A percentile compares a stretch with the other conserved stretches of the same genome.
These are phyloP conservation scores for Conoideocrella luteorostrata DNA, from an alignment of 2,329 filamentous ascomycete species.

Conservation along the genomic window DNA sequence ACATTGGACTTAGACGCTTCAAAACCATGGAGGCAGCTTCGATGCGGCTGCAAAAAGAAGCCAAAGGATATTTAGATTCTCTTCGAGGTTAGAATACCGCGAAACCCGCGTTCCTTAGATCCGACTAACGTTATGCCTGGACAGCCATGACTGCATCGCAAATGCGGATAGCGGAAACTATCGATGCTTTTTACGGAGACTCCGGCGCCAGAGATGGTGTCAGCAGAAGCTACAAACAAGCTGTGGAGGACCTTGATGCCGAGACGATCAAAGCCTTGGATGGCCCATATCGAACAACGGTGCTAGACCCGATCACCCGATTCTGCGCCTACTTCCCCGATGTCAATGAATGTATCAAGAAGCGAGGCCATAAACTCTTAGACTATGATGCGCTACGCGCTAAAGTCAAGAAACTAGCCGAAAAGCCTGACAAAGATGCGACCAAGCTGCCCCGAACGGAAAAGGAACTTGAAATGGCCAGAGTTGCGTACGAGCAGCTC, in stretches of 20 bases:
- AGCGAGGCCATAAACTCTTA: conserved; percentile 95
- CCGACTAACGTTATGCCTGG: background rate
- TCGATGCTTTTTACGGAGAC: conserved; percentile 98
- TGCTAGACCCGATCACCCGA: conserved; percentile 88
- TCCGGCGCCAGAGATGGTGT: conserved; percentile 92
- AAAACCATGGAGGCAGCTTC: conserved; percentile 95
- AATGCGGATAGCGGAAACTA: conserved; percentile 98
- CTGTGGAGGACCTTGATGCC: conserved; percentile 92
- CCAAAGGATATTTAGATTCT: conserved; percentile 95
- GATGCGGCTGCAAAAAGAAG: conserved; percentile 89
- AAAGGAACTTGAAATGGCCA: conserved; percentile 93
- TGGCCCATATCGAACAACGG: conserved; percentile 88
- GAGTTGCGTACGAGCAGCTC: conserved; percentile 87
- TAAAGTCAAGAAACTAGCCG: conserved; percentile 92
- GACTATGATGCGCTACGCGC: conserved; percentile 95
- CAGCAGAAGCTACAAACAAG: conserved; percentile 94
- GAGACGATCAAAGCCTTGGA: conserved; percentile 98
- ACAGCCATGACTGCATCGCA: conserved; percentile 96
- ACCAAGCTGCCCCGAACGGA: conserved; percentile 93
- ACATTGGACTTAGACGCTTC: conserved; percentile 61
- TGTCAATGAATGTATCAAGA: conserved; percentile 99
- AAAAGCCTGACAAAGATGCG: conserved; percentile 98
- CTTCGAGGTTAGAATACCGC: conserved; percentile 59
- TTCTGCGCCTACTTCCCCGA: conserved; percentile 99
- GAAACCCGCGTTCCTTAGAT: background rate